Conservation (phyloP, 108 stramenopile genomes). For the Bacterosira constricta region DNA sequence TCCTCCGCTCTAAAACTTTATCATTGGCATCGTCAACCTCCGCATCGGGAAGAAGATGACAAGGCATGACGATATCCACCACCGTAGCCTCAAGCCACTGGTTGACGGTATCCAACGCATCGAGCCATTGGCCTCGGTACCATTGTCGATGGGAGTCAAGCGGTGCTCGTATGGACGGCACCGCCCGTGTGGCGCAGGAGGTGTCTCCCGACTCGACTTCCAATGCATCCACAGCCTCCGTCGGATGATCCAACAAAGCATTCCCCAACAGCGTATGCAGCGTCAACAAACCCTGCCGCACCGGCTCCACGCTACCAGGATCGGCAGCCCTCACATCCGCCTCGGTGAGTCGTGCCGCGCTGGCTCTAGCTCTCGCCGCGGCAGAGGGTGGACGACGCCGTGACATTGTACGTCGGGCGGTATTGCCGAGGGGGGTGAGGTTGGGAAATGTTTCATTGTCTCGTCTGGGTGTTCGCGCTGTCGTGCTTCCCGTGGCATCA, state of each 20-base stretch:
- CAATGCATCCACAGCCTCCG: constrained; percentile 4
- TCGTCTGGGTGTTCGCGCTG: no score
- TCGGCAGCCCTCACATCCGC: constrained; percentile 68
- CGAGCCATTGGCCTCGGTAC: constrained; percentile 96
- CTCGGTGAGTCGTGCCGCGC: constrained; percentile 59
- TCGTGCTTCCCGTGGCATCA: no score
- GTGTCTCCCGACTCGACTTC: background rate
- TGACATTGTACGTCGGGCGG: background rate
- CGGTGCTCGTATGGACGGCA: constrained; percentile 24
- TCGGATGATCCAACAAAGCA: constrained; percentile 6
- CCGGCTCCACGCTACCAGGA: constrained; percentile 87
- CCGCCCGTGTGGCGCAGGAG: background rate
- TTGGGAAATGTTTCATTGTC: background rate
- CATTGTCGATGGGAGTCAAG: constrained; percentile 73
- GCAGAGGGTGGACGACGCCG: background rate
- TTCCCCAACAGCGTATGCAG: constrained; percentile 83
- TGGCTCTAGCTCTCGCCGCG: constrained; percentile 7
- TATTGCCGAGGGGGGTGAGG: background rate
- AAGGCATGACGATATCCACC: constrained; percentile 78
- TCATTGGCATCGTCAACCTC: background rate
- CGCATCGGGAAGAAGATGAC: constrained; percentile 58
- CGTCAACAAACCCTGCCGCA: constrained; percentile 94
- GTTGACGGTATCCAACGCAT: constrained; percentile 94
- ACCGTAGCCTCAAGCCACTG: constrained; percentile 98
- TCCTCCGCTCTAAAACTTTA: background rate